Evolutionary conservation across 257 asterid species (phyloP), one percentile per base, ranked within the genome.

Genomic region (Solanum virginianum): DNA sequence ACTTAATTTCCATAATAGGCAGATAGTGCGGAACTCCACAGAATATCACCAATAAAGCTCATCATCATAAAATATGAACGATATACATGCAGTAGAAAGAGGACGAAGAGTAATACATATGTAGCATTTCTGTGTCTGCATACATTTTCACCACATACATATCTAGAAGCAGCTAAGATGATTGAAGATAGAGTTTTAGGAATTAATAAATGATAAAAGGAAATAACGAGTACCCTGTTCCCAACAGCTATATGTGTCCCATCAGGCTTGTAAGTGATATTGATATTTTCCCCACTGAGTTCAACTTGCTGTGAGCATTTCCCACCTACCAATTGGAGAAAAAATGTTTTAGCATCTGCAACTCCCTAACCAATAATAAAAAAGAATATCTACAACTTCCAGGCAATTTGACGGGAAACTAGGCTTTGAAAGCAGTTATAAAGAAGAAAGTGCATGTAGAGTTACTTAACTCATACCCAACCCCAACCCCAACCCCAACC

Each of bases 241-340:
- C 99, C 99, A 85, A 97, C 98, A 84, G 99, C 99, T 82, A 97
- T 83, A 82, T 97, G 98, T 79, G 94, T 92, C 63, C 99, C 99
- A 87, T 97, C 99, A 51, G 98, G 97, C 92, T 95, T 97, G 89
- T 91, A 97, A 20, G 98, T 97, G 88, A 97, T 97, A 89, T 97
- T 97, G 82, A 97, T 97, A 89, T 97, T 97, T 88, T 97, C 99
- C 84, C 98, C 99, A 71, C 99, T 97, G 84, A 97, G 98, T 87
- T 97, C 99, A 9, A 91, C 93, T 86, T 90, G 97, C 90, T 95
- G 99, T 10, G 99, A 94, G 90, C 98, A 97, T 89, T 97, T 97
- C 81, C 98, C 99, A 84, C 97, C 99, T 97, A 91, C 84, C 89
- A 80, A 57, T 80, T 80, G 85, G 80, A 82, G n/a, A 86, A 26